These are phyloP conservation scores for Globisporangium middletonii DNA, from an alignment of 352 stramenopile genomes.

Conservation along the genomic window DNA sequence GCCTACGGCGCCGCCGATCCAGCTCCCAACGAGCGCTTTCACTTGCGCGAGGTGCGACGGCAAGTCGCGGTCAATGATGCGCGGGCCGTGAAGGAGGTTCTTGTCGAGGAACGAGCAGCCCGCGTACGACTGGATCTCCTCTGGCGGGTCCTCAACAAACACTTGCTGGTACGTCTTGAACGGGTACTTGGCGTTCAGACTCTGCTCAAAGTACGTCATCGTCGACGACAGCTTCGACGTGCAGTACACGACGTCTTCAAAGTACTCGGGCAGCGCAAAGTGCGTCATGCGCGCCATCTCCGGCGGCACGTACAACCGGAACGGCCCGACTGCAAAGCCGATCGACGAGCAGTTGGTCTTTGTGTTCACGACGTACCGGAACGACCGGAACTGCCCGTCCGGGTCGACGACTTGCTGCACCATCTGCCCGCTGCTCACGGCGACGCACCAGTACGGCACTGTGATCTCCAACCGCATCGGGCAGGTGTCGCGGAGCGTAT, in stretches of 20 bases:
- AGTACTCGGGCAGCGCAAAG: conserved; percentile 72
- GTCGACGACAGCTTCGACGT: conserved; percentile 65
- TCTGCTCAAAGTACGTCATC: conserved; percentile 76
- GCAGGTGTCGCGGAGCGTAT: conserved; percentile 67
- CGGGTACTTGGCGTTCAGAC: conserved; percentile 62
- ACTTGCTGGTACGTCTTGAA: conserved; percentile 87
- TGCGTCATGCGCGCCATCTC: conserved; percentile 82
- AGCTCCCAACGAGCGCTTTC: conserved; percentile 71
- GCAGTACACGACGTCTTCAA: conserved; percentile 71
- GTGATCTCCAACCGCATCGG: conserved; percentile 72
- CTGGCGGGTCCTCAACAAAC: conserved; percentile 78
- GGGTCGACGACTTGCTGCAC: conserved; percentile 71
- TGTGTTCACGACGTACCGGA: conserved; percentile 71
- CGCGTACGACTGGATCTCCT: conserved; percentile 64
- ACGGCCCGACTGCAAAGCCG: conserved; percentile 76
- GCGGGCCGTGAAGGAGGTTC: conserved; percentile 62
- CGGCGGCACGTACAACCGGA: conserved; percentile 62
- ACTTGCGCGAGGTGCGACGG: conserved; percentile 79
- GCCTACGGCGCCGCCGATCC: conserved; percentile 70
- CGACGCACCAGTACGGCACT: conserved; percentile 77
- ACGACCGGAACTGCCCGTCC: conserved; percentile 55
- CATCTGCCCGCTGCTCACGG: conserved; percentile 79
- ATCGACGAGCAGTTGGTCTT: conserved; percentile 82
- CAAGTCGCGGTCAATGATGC: conserved; percentile 79
- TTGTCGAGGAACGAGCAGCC: conserved; percentile 71